Percentiles rank a stretch among this genome's conserved stretches.
Conservation (phyloP, 2,329 filamentous ascomycete species). For the Tolypocladium guangdongense region DNA sequence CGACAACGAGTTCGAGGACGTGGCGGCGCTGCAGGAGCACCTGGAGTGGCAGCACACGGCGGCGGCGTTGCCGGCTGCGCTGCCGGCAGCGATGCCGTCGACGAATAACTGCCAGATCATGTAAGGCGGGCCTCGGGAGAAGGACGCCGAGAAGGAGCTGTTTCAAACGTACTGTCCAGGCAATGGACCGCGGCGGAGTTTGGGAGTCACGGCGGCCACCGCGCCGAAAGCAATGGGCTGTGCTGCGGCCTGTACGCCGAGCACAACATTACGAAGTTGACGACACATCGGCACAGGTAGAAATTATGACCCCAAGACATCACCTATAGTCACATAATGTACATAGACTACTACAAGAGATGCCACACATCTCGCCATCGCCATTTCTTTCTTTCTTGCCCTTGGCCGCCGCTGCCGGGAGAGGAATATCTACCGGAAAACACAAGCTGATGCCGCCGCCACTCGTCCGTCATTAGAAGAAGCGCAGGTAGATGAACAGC, state of each 20-base stretch:
- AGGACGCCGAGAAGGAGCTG: neutral
- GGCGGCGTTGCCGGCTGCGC: conserved; percentile 24
- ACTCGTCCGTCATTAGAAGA: conserved; percentile 53
- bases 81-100: conserved; percentile 18
- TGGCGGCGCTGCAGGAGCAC: conserved; percentile 40
- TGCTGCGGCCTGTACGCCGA: neutral
- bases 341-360: conserved; percentile 8
- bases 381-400: neutral
- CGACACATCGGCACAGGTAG: conserved; percentile 1
- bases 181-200: neutral
- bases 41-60: conserved; percentile 45
- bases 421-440: neutral
- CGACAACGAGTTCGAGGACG: conserved; percentile 38
- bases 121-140: conserved; percentile 13
- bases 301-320: neutral
- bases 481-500: conserved; percentile 83
- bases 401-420: neutral
- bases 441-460: neutral
- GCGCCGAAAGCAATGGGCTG: neutral
- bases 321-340: conserved; percentile 11
- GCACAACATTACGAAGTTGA: conserved; percentile 4
- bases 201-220: neutral
- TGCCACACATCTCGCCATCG: neutral
- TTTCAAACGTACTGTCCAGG: neutral
- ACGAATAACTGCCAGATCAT: conserved; percentile 34